Evolutionary conservation across 1,139 yeast genomes (phyloP), one percentile per base, ranked within the genome.

Genomic region (Yamadazyma conglobata): DNA sequence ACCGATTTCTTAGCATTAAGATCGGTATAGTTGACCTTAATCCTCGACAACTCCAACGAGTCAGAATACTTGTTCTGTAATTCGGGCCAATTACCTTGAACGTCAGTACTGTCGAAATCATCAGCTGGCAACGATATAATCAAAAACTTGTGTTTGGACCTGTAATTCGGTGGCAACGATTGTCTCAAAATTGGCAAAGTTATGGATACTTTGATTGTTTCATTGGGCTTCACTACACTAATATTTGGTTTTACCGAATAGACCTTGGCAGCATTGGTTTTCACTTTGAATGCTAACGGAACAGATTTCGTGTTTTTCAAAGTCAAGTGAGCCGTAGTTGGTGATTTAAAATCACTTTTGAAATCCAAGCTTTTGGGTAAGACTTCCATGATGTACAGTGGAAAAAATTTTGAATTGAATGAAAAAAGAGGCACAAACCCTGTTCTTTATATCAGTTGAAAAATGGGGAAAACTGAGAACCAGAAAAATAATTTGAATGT

Each of bases 231-330:
- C 14, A 44, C 30, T 4, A 40, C 35, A 10, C 38, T 32, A 22
- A 31, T 24, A 26, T 43, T 44, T 8, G 48, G 47, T 25, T 40
- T 44, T 10, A 44, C 48, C 6, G 47, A 40, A 24, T 44, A 44
- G 4, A 44, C 48, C 27, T 37, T 44, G 9, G 46, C 32, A 22
- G 46, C 48, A 36, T 44, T 44, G 10, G 47, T 44, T 21, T 43
- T 44, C 13, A 43, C 39, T 27, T 44, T 44, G 28, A 34, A 44
- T 5, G 46, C 48, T 13, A 44, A 25, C 6, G 47, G 41, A 3
- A 28, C 14, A 3, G 23, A 13, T 4, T 35, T 10, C 6, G 40
- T 30, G 24, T 44, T 44, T 6, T 20, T 28, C 18, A 43, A 28
- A 3, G 35, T 33, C 8, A 44, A 19, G 4, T 35, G 7, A 10